phyloP scores from a whole-genome alignment of 345 rosid species.

The Gossypium stocksii region DNA sequence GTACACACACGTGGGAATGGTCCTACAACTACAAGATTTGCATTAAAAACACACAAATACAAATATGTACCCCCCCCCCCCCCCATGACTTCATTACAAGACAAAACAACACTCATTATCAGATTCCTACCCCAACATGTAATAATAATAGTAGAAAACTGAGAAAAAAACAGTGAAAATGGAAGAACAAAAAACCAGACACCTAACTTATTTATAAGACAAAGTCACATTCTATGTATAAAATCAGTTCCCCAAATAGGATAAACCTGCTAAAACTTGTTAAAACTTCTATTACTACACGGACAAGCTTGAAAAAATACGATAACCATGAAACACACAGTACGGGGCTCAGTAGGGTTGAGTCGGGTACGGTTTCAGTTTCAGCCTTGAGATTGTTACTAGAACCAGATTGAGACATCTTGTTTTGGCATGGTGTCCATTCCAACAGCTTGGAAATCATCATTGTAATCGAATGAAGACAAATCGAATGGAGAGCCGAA shows the following conservation, averaged over 20 bases:
- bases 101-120: neutral
- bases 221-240: neutral
- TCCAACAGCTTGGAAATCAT: conserved; percentile 52
- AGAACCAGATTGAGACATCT: conserved; percentile 44
- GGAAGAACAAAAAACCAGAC: neutral
- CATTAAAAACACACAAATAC: neutral
- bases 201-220: neutral
- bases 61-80: neutral
- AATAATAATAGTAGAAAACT: neutral
- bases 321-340: neutral
- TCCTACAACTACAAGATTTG: neutral
- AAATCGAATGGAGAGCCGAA: conserved; percentile 61
- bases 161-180: neutral
- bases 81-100: neutral
- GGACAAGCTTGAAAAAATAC: neutral
- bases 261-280: neutral
- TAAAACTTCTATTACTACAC: neutral
- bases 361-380: neutral
- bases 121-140: neutral
- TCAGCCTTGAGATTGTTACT: neutral
- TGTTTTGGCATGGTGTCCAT: conserved; percentile 58
- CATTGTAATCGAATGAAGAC: conserved; percentile 61
- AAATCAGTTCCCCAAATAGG: neutral
- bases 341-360: neutral
- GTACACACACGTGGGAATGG: neutral